Evolutionary conservation across 495 filamentous ascomycete species (phyloP), one percentile per base, ranked within the genome.

Genomic region (Penicillium flavigenum): DNA sequence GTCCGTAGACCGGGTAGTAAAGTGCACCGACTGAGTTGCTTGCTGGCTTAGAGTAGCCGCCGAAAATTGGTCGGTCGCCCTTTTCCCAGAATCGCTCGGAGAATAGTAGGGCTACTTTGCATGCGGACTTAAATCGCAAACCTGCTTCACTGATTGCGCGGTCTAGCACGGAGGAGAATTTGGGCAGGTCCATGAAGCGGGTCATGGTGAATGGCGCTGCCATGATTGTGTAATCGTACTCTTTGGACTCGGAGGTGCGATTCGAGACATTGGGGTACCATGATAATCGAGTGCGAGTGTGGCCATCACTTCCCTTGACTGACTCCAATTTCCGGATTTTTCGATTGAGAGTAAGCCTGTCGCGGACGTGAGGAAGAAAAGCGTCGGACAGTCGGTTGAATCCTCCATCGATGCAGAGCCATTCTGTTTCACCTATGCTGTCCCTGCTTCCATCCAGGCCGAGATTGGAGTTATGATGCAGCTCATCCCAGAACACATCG

Each of bases 1-100:
- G 67, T 31, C 79, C 72, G 62, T 87, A 87, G 5, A 77, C 74
- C 0, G 85, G 85, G 65, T 87, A 88, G 68, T 83, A 86, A 48
- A 86, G 74, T 5, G 60, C 71, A 0, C 79, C 78, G 48, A 88
- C 72, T 4, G 79, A 72, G 51, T 84, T 80, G 59, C 86, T 81
- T 17, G 57, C 48, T 5, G 74, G 72, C 0, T 71, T 75, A 11
- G 75, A 76, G 62, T 83, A 87, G 2, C 83, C 80, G 43, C 86
- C 86, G 56, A 81, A 71, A 60, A 88, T 88, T 4, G 86, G 86
- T 24, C 74, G 71, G 14, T 65, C 56, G 47, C 77, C 74, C 29
- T 86, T 76, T 63, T 88, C 86, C 86, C 86, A 88, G 78, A 88
- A 88, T 11, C 86, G 78, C 0, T 79, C 76, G 45, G 67, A 70